Evolutionary conservation across 805 yeast species (phyloP), one percentile per base, ranked within the genome.

Genomic region (Suhomyces xylopsoci): DNA sequence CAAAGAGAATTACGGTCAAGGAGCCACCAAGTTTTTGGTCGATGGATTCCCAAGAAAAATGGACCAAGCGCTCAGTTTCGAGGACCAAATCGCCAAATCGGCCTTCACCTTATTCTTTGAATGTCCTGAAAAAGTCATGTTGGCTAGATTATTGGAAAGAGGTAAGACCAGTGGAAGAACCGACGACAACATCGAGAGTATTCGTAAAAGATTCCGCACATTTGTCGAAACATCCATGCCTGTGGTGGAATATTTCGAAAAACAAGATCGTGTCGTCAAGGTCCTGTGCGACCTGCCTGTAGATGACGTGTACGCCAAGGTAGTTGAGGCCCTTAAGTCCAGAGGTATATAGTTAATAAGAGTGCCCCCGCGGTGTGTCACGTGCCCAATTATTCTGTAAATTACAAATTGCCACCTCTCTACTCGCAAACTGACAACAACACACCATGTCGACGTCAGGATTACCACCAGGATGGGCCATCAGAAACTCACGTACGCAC

Each of bases 21-120:
- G 88, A 14, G 76, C 71, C 22, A 78, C 77, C 50, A 83, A 83
- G 60, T 93, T 92, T 68, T 75, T 93, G 62, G 84, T 93, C 50
- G 99, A 93, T 68, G 99, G 99, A 0, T 93, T 94, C 81, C 99
- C 99, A 47, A 82, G 98, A 68, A 90, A 92, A 68, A 93, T 94
- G 97, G 98, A 94, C 71, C 99, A 93, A 76, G 98, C 98, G 0
- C 54, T 87, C 41, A 88, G 93, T n/a, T 93, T 93, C 67, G 98
- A 93, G 73, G 83, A 87, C 40, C 76, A 82, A 65, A 68, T 84
- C 61, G 94, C 84, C 62, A 86, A 79, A 68, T 86, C 89, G 56
- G 76, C 83, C 24, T 81, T 87, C 70, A 83, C 88, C 1, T 74
- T 88, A 42, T 88, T 85, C 70, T 88, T 88, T 63, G 91, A 88